Evolutionary conservation across 805 yeast species (phyloP), one percentile per base, ranked within the genome.

Genomic region (Monosporozyma solicola): DNA sequence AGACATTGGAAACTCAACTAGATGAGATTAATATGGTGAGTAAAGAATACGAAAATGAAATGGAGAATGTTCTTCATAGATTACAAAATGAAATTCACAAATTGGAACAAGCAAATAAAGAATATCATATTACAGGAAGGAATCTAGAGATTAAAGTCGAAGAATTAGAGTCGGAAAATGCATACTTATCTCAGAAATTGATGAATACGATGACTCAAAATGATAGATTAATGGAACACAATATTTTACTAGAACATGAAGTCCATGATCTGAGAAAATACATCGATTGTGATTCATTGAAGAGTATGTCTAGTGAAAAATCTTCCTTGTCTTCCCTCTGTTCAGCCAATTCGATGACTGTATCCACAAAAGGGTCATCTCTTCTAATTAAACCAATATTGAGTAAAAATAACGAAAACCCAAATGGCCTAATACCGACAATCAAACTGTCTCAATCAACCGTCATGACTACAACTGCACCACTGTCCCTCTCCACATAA

Each of bases 11-110:
- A 47, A 48, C 47, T 24, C 61, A 59, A 48, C 41, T 60, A 24
- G 59, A 59, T 32, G 62, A 58, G 33, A 44, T 61, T n/a, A 61
- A 54, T 49, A 32, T 46, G 22, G 47, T 55, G 11, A 56, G 60
- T 41, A 56, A 50, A n/a, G 61, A 61, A 25, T 61, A 61, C 32
- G 64, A 61, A 49, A 53, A 27, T 31, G 62, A 61, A 43, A 57
- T 59, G 51, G 64, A 59, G 32, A 51, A 49, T 24, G 55, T 56
- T 27, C 52, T 61, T 29, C n/a, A 45, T n/a, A 16, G 13, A n/a
- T 33, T 48, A 35, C 50, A 48, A 35, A 43, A 50, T n/a, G 24
- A 20, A 35, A 11, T 33, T 11, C 10, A 9, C 11, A 53, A 48
- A 16, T 29, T 59, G 13, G 58, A 57, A 2, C 43, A 39, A 39